phyloP scores from a whole-genome alignment of 164 flowering plant species.

The Stephania cephalantha region DNA sequence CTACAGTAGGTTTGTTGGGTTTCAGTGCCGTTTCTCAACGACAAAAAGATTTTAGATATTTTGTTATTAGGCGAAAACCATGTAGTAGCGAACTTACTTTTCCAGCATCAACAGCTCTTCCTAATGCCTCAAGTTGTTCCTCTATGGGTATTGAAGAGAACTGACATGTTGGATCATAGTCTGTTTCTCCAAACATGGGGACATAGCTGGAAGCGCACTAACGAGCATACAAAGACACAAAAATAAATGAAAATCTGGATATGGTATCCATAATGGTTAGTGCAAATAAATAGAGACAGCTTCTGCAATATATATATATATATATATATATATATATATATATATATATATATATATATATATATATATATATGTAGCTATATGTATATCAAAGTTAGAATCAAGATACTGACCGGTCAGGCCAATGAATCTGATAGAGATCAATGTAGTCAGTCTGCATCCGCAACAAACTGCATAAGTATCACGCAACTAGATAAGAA shows the following conservation, averaged over 20 bases:
- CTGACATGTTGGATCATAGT: constrained; percentile 55
- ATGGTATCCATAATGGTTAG: neutral
- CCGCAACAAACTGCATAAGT: constrained; percentile 53
- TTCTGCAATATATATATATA: neutral
- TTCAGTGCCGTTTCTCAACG: neutral
- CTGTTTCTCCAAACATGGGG: constrained; percentile 97
- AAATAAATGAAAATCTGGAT: neutral
- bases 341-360: no score
- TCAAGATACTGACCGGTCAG: constrained; percentile 73
- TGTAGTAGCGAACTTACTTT: constrained; percentile 39
- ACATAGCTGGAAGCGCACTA: constrained; percentile 45
- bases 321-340: no score
- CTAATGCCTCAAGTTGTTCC: constrained; percentile 68
- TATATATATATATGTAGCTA: no score
- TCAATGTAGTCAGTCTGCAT: constrained; percentile 67
- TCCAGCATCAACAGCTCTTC: constrained; percentile 62
- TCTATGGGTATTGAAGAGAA: constrained; percentile 42
- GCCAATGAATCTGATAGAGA: constrained; percentile 88
- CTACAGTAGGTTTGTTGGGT: constrained; percentile 27
- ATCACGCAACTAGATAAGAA: neutral
- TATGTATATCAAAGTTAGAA: constrained; percentile 5
- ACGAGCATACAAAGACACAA: constrained; percentile 9
- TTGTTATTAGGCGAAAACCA: neutral
- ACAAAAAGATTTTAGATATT: neutral
- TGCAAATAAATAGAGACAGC: neutral